Conservation (phyloP, 257 asterid genomes). For the Solanum pinnatisectum region DNA sequence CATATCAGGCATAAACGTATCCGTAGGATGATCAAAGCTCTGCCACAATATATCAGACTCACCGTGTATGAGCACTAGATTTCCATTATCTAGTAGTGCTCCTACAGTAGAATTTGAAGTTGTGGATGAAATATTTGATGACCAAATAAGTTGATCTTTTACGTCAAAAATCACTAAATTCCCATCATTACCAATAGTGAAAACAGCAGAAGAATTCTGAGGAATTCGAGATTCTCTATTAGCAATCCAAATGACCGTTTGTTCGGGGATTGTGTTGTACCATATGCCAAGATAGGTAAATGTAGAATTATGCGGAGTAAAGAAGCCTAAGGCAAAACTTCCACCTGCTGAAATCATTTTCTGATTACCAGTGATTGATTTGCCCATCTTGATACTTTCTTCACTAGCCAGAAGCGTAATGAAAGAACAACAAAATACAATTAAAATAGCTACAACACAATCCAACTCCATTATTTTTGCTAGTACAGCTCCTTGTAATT, state of each 20-base stretch:
- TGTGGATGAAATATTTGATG: background rate
- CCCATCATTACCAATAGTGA: background rate
- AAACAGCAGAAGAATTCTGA: background rate
- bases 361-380: background rate
- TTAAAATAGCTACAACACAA: background rate
- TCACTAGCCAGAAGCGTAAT: background rate
- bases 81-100: background rate
- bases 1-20: background rate
- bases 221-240: background rate
- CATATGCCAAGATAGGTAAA: background rate
- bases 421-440: background rate
- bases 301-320: slow-evolving; percentile 1
- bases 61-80: background rate
- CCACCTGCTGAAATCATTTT: slow-evolving; percentile 1
- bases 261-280: background rate
- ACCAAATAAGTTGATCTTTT: background rate
- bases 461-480: background rate
- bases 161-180: background rate
- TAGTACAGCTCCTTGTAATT: background rate
- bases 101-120: background rate
- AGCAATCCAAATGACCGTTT: slow-evolving; percentile 2
- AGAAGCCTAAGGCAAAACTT: slow-evolving; percentile 4
- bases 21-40: background rate
- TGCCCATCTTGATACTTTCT: background rate
- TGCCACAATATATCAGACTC: background rate